These are phyloP conservation scores for Sphaerostilbella broomeana DNA, from an alignment of 2,329 filamentous ascomycete species.

Conservation along the genomic window DNA sequence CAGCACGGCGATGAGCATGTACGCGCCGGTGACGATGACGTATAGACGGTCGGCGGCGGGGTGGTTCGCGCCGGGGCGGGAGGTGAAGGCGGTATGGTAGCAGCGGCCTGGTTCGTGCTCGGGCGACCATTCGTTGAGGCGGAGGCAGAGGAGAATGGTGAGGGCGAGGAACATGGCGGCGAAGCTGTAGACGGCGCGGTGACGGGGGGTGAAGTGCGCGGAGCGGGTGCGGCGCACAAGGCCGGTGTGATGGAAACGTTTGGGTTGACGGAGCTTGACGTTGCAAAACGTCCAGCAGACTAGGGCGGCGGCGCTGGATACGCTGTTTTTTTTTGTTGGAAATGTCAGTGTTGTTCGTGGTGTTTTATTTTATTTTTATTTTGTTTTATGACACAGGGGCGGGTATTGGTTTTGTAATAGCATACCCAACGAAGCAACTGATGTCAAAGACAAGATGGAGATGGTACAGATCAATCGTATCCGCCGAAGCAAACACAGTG, in stretches of 20 bases:
- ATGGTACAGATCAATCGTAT: conserved; percentile 26
- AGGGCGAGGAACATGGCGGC: conserved; percentile 22
- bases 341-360: neutral
- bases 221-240: conserved; percentile 1
- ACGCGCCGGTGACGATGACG: conserved; percentile 18
- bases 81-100: conserved; percentile 19
- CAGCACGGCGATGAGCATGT: conserved; percentile 18
- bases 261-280: conserved; percentile 13
- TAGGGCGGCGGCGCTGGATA: conserved; percentile 23
- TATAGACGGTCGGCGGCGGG: conserved; percentile 21
- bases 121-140: conserved; percentile 21
- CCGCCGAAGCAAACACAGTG: conserved; percentile 21
- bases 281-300: conserved; percentile 26
- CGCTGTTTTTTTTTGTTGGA: neutral
- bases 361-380: neutral
- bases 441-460: conserved; percentile 28
- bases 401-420: too few relatives aligned
- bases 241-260: neutral
- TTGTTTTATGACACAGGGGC: neutral
- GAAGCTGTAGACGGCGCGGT: conserved; percentile 24
- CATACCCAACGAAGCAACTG: conserved; percentile 27
- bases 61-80: conserved; percentile 17
- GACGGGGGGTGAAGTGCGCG: conserved; percentile 16
- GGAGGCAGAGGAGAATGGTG: conserved; percentile 23
- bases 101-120: conserved; percentile 21